phyloP scores from a whole-genome alignment of 441 rosid genomes.

The Iberis amara region DNA sequence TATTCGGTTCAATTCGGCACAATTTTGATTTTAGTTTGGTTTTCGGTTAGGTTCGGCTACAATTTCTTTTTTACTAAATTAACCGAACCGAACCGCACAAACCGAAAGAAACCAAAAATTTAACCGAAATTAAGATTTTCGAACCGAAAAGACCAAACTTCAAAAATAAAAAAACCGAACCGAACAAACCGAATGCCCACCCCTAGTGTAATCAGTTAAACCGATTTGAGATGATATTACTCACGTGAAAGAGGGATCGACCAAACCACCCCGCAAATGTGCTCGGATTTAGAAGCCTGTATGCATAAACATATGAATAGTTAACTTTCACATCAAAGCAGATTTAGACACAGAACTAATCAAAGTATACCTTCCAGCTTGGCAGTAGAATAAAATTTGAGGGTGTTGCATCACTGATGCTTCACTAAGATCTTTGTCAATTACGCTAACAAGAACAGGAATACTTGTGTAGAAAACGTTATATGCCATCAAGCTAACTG shows the following conservation, averaged over 20 bases:
- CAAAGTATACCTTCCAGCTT: conserved; percentile 83
- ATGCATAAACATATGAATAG: conserved; percentile 10
- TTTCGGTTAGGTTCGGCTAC: too few relatives aligned
- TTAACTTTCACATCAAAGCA: conserved; percentile 16
- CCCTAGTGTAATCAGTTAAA: too few relatives aligned
- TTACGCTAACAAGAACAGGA: conserved; percentile 88
- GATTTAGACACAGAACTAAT: neutral
- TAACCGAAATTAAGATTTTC: too few relatives aligned
- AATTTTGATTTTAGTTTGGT: too few relatives aligned
- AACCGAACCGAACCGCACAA: too few relatives aligned
- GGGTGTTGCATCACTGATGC: conserved; percentile 97
- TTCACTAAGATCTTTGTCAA: conserved; percentile 96
- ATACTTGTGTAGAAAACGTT: conserved; percentile 95
- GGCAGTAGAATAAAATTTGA: conserved; percentile 94
- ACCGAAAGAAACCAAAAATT: neutral
- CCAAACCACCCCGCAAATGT: conserved; percentile 99
- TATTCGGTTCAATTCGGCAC: too few relatives aligned
- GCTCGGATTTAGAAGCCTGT: conserved; percentile 97
- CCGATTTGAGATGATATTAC: conserved; percentile 31
- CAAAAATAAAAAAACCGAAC: too few relatives aligned
- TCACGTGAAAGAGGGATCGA: conserved; percentile 92
- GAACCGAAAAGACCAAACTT: too few relatives aligned
- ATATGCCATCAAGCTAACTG: conserved; percentile 98
- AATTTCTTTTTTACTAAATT: too few relatives aligned
- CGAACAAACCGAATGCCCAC: too few relatives aligned